Conservation (phyloP, 371 early-diverging fungal species). For the Mucor velutinosus region DNA sequence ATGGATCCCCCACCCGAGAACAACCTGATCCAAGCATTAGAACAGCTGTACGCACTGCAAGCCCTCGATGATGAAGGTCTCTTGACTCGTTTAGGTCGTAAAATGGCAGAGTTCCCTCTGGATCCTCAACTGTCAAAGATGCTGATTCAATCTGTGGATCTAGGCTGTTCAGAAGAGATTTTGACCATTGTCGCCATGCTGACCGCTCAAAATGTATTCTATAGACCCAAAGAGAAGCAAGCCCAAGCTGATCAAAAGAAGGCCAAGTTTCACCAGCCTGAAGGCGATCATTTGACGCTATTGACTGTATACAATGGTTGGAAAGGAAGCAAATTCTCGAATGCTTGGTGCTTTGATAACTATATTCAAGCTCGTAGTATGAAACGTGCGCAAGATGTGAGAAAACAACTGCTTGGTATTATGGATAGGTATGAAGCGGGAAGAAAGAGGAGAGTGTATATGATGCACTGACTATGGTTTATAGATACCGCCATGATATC, state of each 20-base stretch:
- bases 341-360: slow-evolving; percentile 97
- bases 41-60: slow-evolving; percentile 90
- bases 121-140: slow-evolving; percentile 94
- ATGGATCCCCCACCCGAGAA: slow-evolving; percentile 97
- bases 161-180: slow-evolving; percentile 95
- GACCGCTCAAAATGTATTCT: slow-evolving; percentile 90
- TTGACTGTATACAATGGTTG: slow-evolving; percentile 95
- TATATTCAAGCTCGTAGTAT: slow-evolving; percentile 90
- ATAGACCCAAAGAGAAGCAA: slow-evolving; percentile 96
- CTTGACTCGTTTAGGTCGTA: slow-evolving; percentile 89
- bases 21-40: slow-evolving; percentile 92
- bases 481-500: slow-evolving; percentile 86
- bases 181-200: slow-evolving; percentile 97
- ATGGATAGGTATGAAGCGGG: slow-evolving; percentile 74
- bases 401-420: slow-evolving; percentile 94
- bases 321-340: slow-evolving; percentile 85
- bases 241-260: slow-evolving; percentile 93
- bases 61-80: slow-evolving; percentile 95
- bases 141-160: slow-evolving; percentile 87
- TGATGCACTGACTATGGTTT: not conserved
- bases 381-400: slow-evolving; percentile 90
- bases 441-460: not conserved
- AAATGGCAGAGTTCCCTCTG: slow-evolving; percentile 98
- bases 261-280: slow-evolving; percentile 96
- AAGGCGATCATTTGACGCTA: slow-evolving; percentile 97